These are phyloP conservation scores for Biscutella laevigata DNA, from an alignment of 441 rosid genomes.

Conservation along the genomic window DNA sequence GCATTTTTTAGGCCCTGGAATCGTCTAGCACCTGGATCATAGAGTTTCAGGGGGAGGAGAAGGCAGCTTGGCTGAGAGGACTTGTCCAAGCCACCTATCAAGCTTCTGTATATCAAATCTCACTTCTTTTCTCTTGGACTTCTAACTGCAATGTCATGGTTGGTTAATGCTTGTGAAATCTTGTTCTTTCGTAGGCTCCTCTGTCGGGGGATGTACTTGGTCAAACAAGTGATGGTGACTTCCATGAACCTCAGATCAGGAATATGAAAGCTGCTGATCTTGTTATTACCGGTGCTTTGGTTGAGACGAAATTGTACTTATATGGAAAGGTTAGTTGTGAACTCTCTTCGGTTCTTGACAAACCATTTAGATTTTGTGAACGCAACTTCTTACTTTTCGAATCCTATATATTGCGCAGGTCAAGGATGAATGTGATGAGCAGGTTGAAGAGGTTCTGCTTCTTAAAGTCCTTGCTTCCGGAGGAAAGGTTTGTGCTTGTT, in stretches of 20 bases:
- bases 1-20: slow-evolving; percentile 70
- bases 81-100: slow-evolving; percentile 84
- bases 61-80: slow-evolving; percentile 76
- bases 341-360: slow-evolving; percentile 8
- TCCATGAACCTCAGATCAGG: slow-evolving; percentile 38
- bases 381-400: background rate
- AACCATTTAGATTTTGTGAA: slow-evolving; percentile 12
- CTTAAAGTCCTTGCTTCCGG: slow-evolving; percentile 86
- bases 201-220: slow-evolving; percentile 58
- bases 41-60: slow-evolving; percentile 71
- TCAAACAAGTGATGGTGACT: slow-evolving; percentile 35
- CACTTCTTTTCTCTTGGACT: background rate
- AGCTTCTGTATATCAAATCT: slow-evolving; percentile 68
- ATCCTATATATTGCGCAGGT: slow-evolving; percentile 29
- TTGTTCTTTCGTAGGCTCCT: slow-evolving; percentile 50
- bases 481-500: slow-evolving; percentile 70
- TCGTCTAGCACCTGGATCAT: slow-evolving; percentile 89
- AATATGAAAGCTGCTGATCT: slow-evolving; percentile 64
- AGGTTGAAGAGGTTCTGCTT: slow-evolving; percentile 63
- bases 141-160: slow-evolving; percentile 2
- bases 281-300: slow-evolving; percentile 74
- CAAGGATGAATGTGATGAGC: slow-evolving; percentile 39
- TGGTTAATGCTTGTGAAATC: slow-evolving; percentile 20
- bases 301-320: slow-evolving; percentile 70
- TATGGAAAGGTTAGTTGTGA: slow-evolving; percentile 77